Evolutionary conservation across 2,329 filamentous ascomycete species (phyloP).

Genomic region (Plectosphaerella sp.): DNA sequence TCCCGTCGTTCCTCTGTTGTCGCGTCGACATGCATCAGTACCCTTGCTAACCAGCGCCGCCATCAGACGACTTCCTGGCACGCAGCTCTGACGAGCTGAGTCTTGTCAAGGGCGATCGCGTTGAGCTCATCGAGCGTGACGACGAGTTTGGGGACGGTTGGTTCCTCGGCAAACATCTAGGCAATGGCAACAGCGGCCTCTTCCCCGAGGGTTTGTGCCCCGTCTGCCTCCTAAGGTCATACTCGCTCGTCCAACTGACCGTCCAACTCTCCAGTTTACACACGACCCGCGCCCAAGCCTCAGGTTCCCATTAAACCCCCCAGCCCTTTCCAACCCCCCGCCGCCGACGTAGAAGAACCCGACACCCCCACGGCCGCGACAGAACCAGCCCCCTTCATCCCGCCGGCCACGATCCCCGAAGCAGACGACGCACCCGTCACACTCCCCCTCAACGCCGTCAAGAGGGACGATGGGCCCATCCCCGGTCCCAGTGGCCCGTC

Average conservation of each 20-base stretch:
- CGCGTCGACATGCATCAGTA: not conserved
- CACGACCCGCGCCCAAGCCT: slow-evolving; percentile 50
- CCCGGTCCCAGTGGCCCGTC: slow-evolving; percentile 14
- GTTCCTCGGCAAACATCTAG: slow-evolving; percentile 73
- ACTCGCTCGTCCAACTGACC: slow-evolving; percentile 2
- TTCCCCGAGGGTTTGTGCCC: slow-evolving; percentile 71
- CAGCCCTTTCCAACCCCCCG: too few relatives aligned
- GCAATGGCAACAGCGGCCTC: slow-evolving; percentile 69
- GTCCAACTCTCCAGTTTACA: slow-evolving; percentile 49
- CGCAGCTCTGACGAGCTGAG: slow-evolving; percentile 91
- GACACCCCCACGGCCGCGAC: slow-evolving; percentile 13
- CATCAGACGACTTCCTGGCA: slow-evolving; percentile 81
- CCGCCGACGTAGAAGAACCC: slow-evolving; percentile 19
- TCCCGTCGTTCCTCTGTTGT: not conserved
- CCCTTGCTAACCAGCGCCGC: slow-evolving; percentile 1
- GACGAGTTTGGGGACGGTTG: slow-evolving; percentile 87
- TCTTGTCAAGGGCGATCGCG: slow-evolving; percentile 76
- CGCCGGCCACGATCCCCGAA: slow-evolving; percentile 13
- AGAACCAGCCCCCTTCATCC: too few relatives aligned
- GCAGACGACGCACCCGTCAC: slow-evolving; percentile 27
- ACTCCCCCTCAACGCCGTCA: slow-evolving; percentile 37
- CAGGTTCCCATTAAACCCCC: not conserved
- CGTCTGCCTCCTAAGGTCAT: slow-evolving; percentile 9
- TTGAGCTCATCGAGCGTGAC: slow-evolving; percentile 79
- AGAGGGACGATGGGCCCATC: slow-evolving; percentile 20